phyloP scores from a whole-genome alignment of 805 yeast species.

The Dipodascus albidus region DNA sequence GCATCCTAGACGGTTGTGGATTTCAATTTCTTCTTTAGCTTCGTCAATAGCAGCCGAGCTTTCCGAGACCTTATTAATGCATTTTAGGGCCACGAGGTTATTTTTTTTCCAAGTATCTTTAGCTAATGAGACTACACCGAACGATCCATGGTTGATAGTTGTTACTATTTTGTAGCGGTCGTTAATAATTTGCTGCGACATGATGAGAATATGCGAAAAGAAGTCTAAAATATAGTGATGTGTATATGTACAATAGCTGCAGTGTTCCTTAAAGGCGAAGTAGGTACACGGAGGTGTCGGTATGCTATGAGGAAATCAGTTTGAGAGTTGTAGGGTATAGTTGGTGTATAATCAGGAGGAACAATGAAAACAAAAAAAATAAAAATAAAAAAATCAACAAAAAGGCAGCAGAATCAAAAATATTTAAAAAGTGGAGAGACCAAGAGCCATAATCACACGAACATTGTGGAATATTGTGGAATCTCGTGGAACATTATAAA shows the following conservation, averaged over 20 bases:
- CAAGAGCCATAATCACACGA: background rate
- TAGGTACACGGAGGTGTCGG: background rate
- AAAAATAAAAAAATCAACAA: background rate
- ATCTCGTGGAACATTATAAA: no score
- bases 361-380: background rate
- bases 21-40: constrained; percentile 43
- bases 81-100: constrained; percentile 72
- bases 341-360: background rate
- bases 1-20: constrained; percentile 60
- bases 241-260: background rate
- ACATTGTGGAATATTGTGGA: no score
- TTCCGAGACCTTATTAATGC: constrained; percentile 31
- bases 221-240: background rate
- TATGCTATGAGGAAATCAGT: constrained; percentile 1
- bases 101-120: constrained; percentile 42
- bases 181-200: constrained; percentile 20
- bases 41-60: constrained; percentile 12
- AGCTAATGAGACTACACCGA: constrained; percentile 84
- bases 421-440: background rate
- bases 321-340: background rate
- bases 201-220: constrained; percentile 1
- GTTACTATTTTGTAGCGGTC: constrained; percentile 51
- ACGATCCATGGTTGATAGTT: constrained; percentile 77
- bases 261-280: background rate
- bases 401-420: background rate